Base-by-base conservation (phyloP, 2,329 filamentous ascomycete species). In the Cladosporium sp. region DNA sequence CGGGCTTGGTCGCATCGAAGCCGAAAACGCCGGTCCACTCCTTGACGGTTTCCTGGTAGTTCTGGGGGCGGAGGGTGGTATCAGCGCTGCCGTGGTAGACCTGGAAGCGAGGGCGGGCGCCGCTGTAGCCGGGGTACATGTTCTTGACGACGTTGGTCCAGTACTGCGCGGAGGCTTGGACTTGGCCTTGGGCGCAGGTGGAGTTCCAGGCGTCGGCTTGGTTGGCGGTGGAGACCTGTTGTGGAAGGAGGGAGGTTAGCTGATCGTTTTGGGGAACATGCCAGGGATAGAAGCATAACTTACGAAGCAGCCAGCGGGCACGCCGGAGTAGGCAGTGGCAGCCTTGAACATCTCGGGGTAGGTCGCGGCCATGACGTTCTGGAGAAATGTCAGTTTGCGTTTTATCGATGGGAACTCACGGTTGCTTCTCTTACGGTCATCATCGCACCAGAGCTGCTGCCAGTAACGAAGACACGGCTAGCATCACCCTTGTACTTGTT, bases 11-110 rank as follows among this genome's bases (percentile, higher is more conserved):
- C 1, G 40, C 58, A 52, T 66, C 64, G 51, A 59, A 66, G 5
- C 79, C 80, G 55, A 81, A 77, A 1, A 84, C 76, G 17, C 74
- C 77, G 0, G 79, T 76, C 80, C 81, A 83, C 71, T 83, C 75
- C 74, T 84, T 83, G 66, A 82, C 78, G 54, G 79, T 79, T 73
- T 86, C 83, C 39, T 82, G 69, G 66, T 83, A 84, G 70, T 85
- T 85, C 64, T 77, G 75, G 15, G 78, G 78, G 52, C 74, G 73
- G 9, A 85, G 73, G 0, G 77, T 82, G 11, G 69, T 70, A 66
- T 85, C 83, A 2, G 68, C 70, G 38, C 76, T 78, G 40, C 83
- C 83, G 66, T 85, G 83, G 73, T 80, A 85, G 66, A 85, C 77
- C 67, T 83, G 80, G 77, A 86, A 81, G 57, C 75, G 77, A 2